Evolutionary conservation across 2,329 filamentous ascomycete genomes (phyloP).

Genomic region (Epichloe uncinata): DNA sequence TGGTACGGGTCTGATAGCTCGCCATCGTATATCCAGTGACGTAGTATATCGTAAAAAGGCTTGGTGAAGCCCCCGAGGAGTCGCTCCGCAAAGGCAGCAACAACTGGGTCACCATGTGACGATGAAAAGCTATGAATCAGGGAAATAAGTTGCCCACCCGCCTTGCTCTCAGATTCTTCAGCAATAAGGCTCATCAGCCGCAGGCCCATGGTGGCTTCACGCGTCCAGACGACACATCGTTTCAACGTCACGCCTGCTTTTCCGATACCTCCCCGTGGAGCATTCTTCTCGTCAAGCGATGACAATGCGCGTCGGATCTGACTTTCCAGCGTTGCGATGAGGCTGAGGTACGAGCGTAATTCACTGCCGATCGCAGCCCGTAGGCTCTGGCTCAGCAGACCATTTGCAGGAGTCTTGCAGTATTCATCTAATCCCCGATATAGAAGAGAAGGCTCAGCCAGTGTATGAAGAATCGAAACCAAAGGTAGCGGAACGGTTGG

Average conservation of each 20-base stretch:
- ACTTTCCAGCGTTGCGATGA: constrained; percentile 84
- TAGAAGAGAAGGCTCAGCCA: constrained; percentile 88
- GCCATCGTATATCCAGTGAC: constrained; percentile 96
- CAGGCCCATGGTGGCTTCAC: constrained; percentile 91
- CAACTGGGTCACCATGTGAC: constrained; percentile 89
- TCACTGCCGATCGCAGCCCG: constrained; percentile 76
- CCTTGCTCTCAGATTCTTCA: constrained; percentile 70
- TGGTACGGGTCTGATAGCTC: constrained; percentile 92
- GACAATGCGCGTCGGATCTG: constrained; percentile 77
- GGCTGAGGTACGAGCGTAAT: constrained; percentile 73
- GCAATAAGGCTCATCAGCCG: constrained; percentile 89
- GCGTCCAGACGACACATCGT: constrained; percentile 91
- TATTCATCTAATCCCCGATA: constrained; percentile 73
- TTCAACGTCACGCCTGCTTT: constrained; percentile 90
- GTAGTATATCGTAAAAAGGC: constrained; percentile 92
- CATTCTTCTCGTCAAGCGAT: constrained; percentile 52
- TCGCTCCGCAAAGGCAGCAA: constrained; percentile 83
- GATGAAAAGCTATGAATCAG: constrained; percentile 88
- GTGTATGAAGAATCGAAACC: constrained; percentile 71
- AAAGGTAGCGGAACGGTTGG: constrained; percentile 69
- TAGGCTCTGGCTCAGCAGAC: constrained; percentile 80
- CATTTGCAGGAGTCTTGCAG: constrained; percentile 66
- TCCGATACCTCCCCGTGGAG: constrained; percentile 57
- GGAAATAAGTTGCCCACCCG: constrained; percentile 84
- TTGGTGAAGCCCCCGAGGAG: constrained; percentile 75